These are phyloP conservation scores for Castanospermum australe DNA, from an alignment of 306 rosid genomes.

Conservation along the genomic window DNA sequence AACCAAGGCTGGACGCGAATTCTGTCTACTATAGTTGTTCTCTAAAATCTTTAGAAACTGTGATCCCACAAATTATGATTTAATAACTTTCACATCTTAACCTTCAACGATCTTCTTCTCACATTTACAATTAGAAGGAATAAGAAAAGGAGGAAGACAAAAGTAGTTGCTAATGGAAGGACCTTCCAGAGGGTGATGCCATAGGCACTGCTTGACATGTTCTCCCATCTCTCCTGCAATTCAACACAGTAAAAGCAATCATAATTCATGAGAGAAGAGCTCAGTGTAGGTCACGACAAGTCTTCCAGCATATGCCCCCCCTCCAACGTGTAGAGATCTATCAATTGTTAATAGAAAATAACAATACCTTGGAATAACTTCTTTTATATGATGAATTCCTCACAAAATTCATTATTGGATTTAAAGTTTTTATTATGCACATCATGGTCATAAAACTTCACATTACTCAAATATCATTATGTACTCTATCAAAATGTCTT, in stretches of 20 bases:
- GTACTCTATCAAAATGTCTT: no score
- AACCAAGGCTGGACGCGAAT: background rate
- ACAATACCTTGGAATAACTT: no score
- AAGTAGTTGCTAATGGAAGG: slow-evolving; percentile 36
- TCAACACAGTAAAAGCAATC: slow-evolving; percentile 10
- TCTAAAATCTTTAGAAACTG: background rate
- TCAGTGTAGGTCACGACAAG: background rate
- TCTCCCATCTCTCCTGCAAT: slow-evolving; percentile 65
- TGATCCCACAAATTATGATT: slow-evolving; percentile 2
- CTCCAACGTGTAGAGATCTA: background rate
- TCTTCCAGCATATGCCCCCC: background rate
- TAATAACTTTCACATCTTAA: slow-evolving; percentile 51
- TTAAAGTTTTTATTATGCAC: no score
- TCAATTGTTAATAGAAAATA: background rate
- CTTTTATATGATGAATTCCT: no score
- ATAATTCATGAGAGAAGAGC: background rate
- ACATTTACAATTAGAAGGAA: slow-evolving; percentile 54
- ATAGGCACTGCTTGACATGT: slow-evolving; percentile 28
- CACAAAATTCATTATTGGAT: no score
- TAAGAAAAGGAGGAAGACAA: slow-evolving; percentile 40
- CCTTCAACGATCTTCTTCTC: slow-evolving; percentile 71
- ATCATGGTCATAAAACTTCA: no score
- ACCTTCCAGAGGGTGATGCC: slow-evolving; percentile 43
- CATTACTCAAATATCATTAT: no score
- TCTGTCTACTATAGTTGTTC: slow-evolving; percentile 11